Evolutionary conservation across 179 eudicot genomes (phyloP).

Genomic region (Vitellaria paradoxa): DNA sequence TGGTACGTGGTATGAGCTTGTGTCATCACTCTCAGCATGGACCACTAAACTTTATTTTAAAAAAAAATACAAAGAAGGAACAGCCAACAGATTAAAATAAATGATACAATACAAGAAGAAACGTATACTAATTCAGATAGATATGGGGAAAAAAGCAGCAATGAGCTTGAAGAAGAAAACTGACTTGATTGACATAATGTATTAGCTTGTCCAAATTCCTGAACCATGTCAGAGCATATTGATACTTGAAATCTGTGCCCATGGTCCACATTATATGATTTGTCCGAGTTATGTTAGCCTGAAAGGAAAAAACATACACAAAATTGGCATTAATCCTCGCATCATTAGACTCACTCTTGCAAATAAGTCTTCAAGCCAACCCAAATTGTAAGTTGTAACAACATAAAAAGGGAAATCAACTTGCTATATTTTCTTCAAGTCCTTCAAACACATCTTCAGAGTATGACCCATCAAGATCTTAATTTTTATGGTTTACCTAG

Average conservation of each 20-base stretch:
- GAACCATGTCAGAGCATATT: constrained; percentile 90
- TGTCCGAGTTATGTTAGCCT: constrained; percentile 94
- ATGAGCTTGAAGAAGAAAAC: constrained; percentile 13
- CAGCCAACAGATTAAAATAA: neutral
- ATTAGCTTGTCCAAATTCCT: constrained; percentile 39
- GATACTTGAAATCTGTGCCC: constrained; percentile 99
- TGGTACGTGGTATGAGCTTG: neutral
- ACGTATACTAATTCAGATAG: neutral
- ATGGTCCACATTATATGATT: constrained; percentile 97
- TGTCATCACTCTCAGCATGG: neutral
- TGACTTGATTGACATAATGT: constrained; percentile 32
- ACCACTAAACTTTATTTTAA: neutral
- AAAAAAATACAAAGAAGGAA: neutral
- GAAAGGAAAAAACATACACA: constrained; percentile 15
- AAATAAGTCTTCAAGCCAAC: constrained; percentile 5
- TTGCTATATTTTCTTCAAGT: neutral
- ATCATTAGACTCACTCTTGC: neutral
- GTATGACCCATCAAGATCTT: neutral
- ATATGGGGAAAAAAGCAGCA: neutral
- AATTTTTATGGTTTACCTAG: too few relatives aligned
- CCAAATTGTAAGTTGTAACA: constrained; percentile 2
- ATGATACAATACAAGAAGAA: constrained; percentile 10
- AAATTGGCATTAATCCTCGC: neutral
- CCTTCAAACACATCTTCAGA: neutral
- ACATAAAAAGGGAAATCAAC: neutral